These are phyloP conservation scores for Marasmius tenuissimus DNA, from an alignment of 1,284 basidiomycete species.

Conservation along the genomic window DNA sequence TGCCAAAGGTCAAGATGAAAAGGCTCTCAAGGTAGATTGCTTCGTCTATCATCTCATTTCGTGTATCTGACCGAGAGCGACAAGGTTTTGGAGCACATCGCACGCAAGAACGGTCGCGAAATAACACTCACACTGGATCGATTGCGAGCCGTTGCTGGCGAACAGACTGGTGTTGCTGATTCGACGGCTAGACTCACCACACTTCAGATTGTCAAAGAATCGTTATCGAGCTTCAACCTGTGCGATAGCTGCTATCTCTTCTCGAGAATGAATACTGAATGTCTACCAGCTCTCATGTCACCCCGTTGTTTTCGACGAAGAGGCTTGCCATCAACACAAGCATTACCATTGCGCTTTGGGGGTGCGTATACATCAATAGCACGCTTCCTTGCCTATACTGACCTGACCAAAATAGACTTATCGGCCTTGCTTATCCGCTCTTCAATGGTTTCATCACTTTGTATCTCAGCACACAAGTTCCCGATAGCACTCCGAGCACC, in stretches of 20 bases:
- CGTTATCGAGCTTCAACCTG: constrained; percentile 43
- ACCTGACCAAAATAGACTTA: constrained; percentile 29
- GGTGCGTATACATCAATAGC: constrained; percentile 26
- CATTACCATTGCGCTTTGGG: constrained; percentile 55
- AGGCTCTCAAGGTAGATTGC: constrained; percentile 45
- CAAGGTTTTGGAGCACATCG: constrained; percentile 48
- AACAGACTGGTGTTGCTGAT: constrained; percentile 13
- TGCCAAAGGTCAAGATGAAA: constrained; percentile 54
- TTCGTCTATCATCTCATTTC: not conserved
- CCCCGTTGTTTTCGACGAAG: constrained; percentile 49
- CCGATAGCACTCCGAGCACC: constrained; percentile 27
- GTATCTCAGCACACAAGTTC: constrained; percentile 45
- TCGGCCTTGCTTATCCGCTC: constrained; percentile 63
- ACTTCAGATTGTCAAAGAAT: constrained; percentile 32
- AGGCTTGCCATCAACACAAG: constrained; percentile 51
- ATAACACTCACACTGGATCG: constrained; percentile 46
- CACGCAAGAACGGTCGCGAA: constrained; percentile 49
- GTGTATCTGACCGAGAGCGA: not conserved
- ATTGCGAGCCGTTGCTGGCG: constrained; percentile 34
- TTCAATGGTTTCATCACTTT: constrained; percentile 54
- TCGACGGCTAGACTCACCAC: constrained; percentile 21
- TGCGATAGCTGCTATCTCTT: constrained; percentile 13
- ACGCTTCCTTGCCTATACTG: not conserved
- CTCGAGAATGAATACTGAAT: not conserved
- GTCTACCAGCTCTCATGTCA: constrained; percentile 41